Conservation (phyloP, 1,139 yeast genomes). For the Sugiyamaella japonica region DNA sequence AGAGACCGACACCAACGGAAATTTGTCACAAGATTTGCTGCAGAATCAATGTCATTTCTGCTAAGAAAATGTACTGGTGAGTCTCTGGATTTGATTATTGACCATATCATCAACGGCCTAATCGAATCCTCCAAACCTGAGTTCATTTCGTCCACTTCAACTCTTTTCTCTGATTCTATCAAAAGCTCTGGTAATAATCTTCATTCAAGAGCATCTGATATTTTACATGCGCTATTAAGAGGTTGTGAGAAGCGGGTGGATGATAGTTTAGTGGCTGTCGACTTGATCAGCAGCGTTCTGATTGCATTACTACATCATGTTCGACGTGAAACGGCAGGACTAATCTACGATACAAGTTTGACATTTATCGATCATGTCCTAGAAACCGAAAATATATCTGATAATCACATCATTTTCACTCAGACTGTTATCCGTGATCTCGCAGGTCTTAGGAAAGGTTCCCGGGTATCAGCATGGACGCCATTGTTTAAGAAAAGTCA, state of each 20-base stretch:
- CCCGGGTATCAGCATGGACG: constrained; percentile 42
- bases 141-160: constrained; percentile 58
- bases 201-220: constrained; percentile 65
- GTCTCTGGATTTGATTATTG: constrained; percentile 50
- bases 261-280: constrained; percentile 33
- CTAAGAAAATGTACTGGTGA: constrained; percentile 64
- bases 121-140: constrained; percentile 43
- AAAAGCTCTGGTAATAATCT: constrained; percentile 68
- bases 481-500: constrained; percentile 25
- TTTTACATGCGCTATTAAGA: constrained; percentile 41
- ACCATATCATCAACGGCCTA: constrained; percentile 54
- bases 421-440: constrained; percentile 34
- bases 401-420: constrained; percentile 15
- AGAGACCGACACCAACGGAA: constrained; percentile 50
- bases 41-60: constrained; percentile 86
- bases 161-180: constrained; percentile 71
- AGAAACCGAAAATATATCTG: neutral
- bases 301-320: constrained; percentile 62
- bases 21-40: constrained; percentile 77
- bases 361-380: constrained; percentile 24
- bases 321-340: constrained; percentile 52
- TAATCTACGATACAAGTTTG: constrained; percentile 39
- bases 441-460: constrained; percentile 43
- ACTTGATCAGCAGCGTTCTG: constrained; percentile 29
- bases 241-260: constrained; percentile 26